phyloP scores from a whole-genome alignment of 208 protist genomes.

The Leptomonas pyrrhocoris region DNA sequence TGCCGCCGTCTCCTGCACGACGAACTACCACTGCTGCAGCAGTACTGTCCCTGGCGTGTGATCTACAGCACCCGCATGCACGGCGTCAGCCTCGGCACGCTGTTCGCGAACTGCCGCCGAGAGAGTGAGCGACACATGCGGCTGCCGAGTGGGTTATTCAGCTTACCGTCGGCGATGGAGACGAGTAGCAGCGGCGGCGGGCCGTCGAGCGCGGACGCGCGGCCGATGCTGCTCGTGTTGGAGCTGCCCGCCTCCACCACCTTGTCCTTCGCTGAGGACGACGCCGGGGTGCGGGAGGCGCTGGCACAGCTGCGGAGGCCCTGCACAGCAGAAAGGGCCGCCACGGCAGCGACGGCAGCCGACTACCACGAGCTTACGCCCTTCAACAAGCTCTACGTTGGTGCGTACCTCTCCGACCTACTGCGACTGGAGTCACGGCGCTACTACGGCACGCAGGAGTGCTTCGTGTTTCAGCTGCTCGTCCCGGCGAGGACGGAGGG shows the following conservation, averaged over 20 bases:
- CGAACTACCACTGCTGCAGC: conserved; percentile 56
- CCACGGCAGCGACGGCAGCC: not conserved
- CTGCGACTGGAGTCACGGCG: conserved; percentile 44
- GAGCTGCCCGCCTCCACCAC: conserved; percentile 51
- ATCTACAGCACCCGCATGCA: conserved; percentile 80
- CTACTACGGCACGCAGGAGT: conserved; percentile 73
- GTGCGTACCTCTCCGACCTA: conserved; percentile 64
- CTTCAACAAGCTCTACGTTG: conserved; percentile 50
- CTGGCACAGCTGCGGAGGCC: conserved; percentile 3
- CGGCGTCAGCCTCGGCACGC: conserved; percentile 55
- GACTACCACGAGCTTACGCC: not conserved
- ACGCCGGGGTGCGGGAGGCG: conserved; percentile 41
- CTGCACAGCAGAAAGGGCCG: not conserved
- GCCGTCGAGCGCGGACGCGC: not conserved
- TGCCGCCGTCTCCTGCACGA: conserved; percentile 66
- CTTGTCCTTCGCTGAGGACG: conserved; percentile 39
- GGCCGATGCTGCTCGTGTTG: conserved; percentile 70
- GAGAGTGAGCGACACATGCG: conserved; percentile 31
- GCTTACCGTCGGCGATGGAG: not conserved
- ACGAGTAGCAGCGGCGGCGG: not conserved
- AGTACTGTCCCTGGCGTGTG: conserved; percentile 69
- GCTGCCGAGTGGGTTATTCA: conserved; percentile 8
- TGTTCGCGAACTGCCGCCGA: conserved; percentile 56
- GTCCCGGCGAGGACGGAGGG: conserved; percentile 19
- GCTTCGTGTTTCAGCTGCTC: conserved; percentile 82